Evolutionary conservation across 2,329 filamentous ascomycete genomes (phyloP), one percentile per base, ranked within the genome.

Genomic region (Dactylellina leptospora): DNA sequence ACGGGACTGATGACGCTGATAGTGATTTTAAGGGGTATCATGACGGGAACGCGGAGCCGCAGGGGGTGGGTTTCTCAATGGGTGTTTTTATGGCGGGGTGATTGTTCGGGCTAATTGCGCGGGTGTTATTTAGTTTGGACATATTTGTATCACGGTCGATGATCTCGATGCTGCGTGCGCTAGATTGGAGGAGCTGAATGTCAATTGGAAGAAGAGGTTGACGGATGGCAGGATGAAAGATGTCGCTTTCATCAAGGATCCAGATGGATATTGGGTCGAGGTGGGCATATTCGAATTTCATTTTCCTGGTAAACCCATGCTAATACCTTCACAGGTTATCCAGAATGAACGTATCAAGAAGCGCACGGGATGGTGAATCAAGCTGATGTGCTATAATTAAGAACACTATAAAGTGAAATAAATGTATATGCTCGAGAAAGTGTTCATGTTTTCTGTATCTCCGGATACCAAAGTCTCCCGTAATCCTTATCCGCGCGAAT

Each of bases 191-290:
- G 86, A 87, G 61, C 82, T 91, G 78, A 86, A 89, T 4, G 90
- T 93, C 61, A 88, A 85, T 80, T 99, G 92, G 91, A 96, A 96
- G 87, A 97, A 97, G 87, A 85, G 91, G 75, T 84, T 97, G 73
- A 96, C 91, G 1, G 93, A 97, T 74, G 93, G 93, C 1, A 84
- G 86, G 47, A 76, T 97, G 93, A 93, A 91, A 84, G 91, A 95
- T 75, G 88, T 97, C 59, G 95, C 95, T 0, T 97, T 97, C 78
- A 82, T 97, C 48, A 83, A 96, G 50, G 93, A 93, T 76, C 92
- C 93, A 0, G 92, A 96, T 80, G 86, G 85, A 51, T 96, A 96
- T 81, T 96, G 90, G 91, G 85, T 92, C 59, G 87, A 89, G 81
- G 78, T 89, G 30, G 33, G 30, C 27, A 56, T 33, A 20, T 50